phyloP scores from a whole-genome alignment of 352 stramenopile genomes.

The Phytophthora syringae region DNA sequence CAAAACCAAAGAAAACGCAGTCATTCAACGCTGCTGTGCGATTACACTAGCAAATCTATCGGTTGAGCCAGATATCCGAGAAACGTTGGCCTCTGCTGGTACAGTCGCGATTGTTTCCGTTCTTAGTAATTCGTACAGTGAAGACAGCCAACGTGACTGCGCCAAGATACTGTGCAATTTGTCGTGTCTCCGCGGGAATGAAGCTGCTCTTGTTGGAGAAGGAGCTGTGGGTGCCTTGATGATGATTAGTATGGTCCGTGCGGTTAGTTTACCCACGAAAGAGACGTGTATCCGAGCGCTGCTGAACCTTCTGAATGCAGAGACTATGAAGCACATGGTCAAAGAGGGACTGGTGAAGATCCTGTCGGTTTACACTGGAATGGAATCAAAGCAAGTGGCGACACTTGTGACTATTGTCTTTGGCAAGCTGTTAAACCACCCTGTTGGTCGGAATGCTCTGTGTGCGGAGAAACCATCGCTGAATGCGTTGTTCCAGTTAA shows the following conservation, averaged over 20 bases:
- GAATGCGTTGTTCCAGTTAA: conserved; percentile 57
- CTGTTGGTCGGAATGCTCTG: conserved; percentile 50
- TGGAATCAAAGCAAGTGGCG: conserved; percentile 33
- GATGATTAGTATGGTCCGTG: conserved; percentile 84
- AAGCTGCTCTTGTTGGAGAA: conserved; percentile 59
- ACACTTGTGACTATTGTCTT: conserved; percentile 63
- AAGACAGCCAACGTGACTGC: conserved; percentile 81
- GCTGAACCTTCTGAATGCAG: conserved; percentile 64
- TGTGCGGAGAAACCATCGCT: conserved; percentile 54
- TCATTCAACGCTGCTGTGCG: conserved; percentile 71
- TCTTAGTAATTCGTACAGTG: conserved; percentile 85
- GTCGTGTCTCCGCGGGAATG: conserved; percentile 56
- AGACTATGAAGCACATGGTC: conserved; percentile 72
- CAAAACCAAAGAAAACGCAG: conserved; percentile 52
- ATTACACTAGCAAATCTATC: conserved; percentile 77
- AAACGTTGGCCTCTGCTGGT: conserved; percentile 51
- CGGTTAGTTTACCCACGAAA: conserved; percentile 65
- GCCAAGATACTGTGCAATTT: conserved; percentile 79
- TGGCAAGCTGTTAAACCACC: conserved; percentile 59
- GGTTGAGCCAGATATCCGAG: conserved; percentile 52
- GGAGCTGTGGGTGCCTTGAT: conserved; percentile 71
- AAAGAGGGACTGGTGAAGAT: conserved; percentile 75
- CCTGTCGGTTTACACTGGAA: conserved; percentile 48
- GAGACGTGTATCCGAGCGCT: conserved; percentile 72
- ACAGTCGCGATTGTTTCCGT: conserved; percentile 60